phyloP scores from a whole-genome alignment of 176 grass and related monocot species.

The Elaeis guineensis region DNA sequence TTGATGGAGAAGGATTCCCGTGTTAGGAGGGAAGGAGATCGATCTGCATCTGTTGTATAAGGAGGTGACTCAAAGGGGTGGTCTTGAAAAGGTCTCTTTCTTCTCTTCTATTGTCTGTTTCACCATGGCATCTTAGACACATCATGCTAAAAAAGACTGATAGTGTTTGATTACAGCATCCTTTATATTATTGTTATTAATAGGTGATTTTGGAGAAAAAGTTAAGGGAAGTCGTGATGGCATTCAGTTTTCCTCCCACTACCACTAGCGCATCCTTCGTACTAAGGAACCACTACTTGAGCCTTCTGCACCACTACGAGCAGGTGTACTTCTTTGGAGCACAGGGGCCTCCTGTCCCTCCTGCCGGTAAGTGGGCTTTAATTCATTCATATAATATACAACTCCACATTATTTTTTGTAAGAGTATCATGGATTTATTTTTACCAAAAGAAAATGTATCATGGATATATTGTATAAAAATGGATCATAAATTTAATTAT shows the following conservation, averaged over 20 bases:
- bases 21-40: conserved; percentile 54
- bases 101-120: background rate
- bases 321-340: conserved; percentile 48
- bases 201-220: conserved; percentile 47
- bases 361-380: conserved; percentile 18
- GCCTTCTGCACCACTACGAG: conserved; percentile 44
- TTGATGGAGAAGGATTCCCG: conserved; percentile 32
- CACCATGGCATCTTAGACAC: conserved; percentile 6
- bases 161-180: background rate
- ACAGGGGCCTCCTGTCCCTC: conserved; percentile 28
- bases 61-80: conserved; percentile 44
- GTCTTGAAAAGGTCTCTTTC: conserved; percentile 37
- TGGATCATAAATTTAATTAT: too few species aligned
- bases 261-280: conserved; percentile 51
- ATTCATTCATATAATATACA: too few species aligned
- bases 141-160: background rate
- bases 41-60: conserved; percentile 50
- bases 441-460: too few species aligned
- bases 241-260: conserved; percentile 42
- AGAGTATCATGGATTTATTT: too few species aligned
- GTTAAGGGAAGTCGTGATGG: conserved; percentile 39
- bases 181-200: too few species aligned
- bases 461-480: too few species aligned
- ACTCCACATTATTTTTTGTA: too few species aligned
- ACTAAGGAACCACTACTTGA: conserved; percentile 46